A percentile compares a stretch with the other conserved stretches of the same genome.
phyloP scores from a whole-genome alignment of 2,329 filamentous ascomycete species.

The Stylonectria norvegica region DNA sequence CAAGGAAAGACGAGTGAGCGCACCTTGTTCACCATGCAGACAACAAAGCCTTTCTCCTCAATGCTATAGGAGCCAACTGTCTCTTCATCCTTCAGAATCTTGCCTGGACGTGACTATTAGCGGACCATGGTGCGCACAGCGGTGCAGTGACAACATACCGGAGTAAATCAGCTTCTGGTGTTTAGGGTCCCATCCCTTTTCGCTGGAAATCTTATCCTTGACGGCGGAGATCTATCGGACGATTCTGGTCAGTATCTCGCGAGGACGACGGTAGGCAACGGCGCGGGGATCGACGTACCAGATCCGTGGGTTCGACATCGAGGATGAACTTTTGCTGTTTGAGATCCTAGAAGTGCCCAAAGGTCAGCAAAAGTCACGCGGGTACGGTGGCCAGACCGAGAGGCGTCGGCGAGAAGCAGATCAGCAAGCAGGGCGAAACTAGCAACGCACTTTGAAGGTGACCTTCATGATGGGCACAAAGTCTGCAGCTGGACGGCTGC shows the following conservation, averaged over 20 bases:
- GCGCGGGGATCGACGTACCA: slow-evolving; percentile 60
- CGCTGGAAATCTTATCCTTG: slow-evolving; percentile 86
- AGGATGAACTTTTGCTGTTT: slow-evolving; percentile 98
- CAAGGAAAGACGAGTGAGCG: slow-evolving; percentile 13
- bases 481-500: slow-evolving; percentile 30
- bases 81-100: slow-evolving; percentile 97
- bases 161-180: slow-evolving; percentile 97
- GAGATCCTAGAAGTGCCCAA: slow-evolving; percentile 65
- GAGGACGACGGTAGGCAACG: slow-evolving; percentile 17
- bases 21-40: slow-evolving; percentile 98
- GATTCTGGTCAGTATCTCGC: slow-evolving; percentile 14
- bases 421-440: slow-evolving; percentile 3
- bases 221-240: slow-evolving; percentile 71
- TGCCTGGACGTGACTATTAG: slow-evolving; percentile 57
- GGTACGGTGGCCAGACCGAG: too few species aligned
- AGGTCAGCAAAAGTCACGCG: slow-evolving; percentile 15
- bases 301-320: slow-evolving; percentile 88
- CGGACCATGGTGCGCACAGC: slow-evolving; percentile 9
- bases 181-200: slow-evolving; percentile 92
- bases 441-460: slow-evolving; percentile 57
- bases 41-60: slow-evolving; percentile 98
- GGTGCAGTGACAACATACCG: slow-evolving; percentile 50
- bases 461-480: slow-evolving; percentile 60
- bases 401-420: neutral
- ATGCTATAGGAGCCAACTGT: slow-evolving; percentile 97